Base-by-base conservation (phyloP, 345 rosid species). In the Kandelia obovata region DNA sequence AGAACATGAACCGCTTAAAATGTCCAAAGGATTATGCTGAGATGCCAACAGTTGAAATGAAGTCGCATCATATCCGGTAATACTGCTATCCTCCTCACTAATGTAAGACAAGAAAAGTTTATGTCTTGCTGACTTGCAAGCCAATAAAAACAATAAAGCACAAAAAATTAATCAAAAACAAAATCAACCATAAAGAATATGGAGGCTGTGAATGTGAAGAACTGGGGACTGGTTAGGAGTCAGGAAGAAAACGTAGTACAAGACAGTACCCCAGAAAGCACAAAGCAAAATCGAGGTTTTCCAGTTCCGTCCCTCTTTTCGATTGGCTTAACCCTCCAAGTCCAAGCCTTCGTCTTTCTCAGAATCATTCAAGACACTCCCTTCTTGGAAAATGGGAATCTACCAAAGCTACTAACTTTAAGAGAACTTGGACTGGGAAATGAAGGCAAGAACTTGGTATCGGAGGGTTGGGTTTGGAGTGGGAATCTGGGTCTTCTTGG, bases 171-270 rank as follows among this genome's bases (percentile, higher is more conserved):
- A 6, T 1, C 23, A 47, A 6, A 32, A 64, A 26, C 8, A 13
- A 11, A 53, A 61, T 23, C 56, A 23, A 30, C 19, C 31, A 62
- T 43, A 31, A 32, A 30, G 25, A 31, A 6, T 39, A 53, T 26
- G 62, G 65, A 6, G 17, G 26, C 26, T 21, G 8, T n/a, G 51
- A 17, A 23, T 26, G 13, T 20, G 9, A 58, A 20, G 26, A 81
- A 89, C 97, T 65, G 90, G 97, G 17, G 96, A 87, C 68, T 91
- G 97, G 81, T 86, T 53, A 55, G 97, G 96, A 49, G 89, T 25
- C 31, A 89, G 86, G 59, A 65, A 84, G 90, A 88, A 88, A 82
- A 87, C 83, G 67, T 91, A 88, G 88, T 83, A 89, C 68, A 91
- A 68, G 68, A 94, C 84, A 19, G 79, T 92, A 61, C 85, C 88